Conservation (phyloP, 2,329 filamentous ascomycete species). For the Curvularia sp. region DNA sequence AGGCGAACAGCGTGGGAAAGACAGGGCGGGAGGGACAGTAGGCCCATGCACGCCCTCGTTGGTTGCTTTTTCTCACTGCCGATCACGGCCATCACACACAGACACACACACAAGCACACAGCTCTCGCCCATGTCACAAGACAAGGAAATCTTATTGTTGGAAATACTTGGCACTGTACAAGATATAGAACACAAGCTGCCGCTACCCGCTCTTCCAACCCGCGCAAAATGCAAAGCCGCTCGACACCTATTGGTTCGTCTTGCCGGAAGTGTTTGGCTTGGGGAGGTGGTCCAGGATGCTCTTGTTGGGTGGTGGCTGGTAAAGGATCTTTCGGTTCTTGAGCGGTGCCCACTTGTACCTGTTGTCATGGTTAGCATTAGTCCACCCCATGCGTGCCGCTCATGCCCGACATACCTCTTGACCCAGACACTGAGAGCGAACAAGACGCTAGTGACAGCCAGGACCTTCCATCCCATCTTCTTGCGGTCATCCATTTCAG, state of each 20-base stretch:
- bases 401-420: conserved; percentile 69
- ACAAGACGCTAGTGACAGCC: conserved; percentile 77
- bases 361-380: conserved; percentile 43
- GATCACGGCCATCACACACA: not conserved
- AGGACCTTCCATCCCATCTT: conserved; percentile 99
- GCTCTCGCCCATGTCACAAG: conserved; percentile 7
- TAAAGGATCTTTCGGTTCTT: conserved; percentile 96
- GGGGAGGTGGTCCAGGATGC: conserved; percentile 39
- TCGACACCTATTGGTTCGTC: conserved; percentile 42
- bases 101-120: not conserved
- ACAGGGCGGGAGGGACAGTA: not conserved
- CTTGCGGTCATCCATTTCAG: conserved; percentile 99
- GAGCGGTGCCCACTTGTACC: conserved; percentile 96
- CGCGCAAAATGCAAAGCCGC: conserved; percentile 28
- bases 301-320: conserved; percentile 67
- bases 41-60: not conserved
- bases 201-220: conserved; percentile 30
- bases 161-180: conserved; percentile 50
- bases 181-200: conserved; percentile 49
- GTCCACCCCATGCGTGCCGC: not conserved
- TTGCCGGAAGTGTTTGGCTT: conserved; percentile 42
- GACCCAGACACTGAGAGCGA: conserved; percentile 91
- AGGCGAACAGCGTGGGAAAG: not conserved
- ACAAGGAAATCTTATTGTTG: conserved; percentile 41
- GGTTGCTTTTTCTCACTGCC: not conserved